Evolutionary conservation across 495 filamentous ascomycete species (phyloP), one percentile per base, ranked within the genome.

Genomic region (Penicillium silybi): DNA sequence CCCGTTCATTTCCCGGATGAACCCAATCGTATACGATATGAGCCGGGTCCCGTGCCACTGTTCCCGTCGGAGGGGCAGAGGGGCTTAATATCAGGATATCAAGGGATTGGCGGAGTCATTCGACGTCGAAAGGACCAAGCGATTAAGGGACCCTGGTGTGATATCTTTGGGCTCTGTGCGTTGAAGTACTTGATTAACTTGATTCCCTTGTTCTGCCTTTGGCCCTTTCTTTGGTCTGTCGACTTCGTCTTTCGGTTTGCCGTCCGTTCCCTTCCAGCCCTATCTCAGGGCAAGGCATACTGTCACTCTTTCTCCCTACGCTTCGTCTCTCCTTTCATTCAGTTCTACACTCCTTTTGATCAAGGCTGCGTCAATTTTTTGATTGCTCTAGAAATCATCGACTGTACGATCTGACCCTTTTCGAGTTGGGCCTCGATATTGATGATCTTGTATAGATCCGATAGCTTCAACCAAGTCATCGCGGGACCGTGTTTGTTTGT

Each of bases 231-330:
- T 38, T 48, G 35, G 10, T 32, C 22, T 48, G 46, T 48, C 37
- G 46, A 32, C 16, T 34, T 38, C n/a, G 9, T n/a, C 44, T n/a
- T 50, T 22, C 29, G 25, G 27, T 43, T 20, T 44, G 37, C 47
- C 27, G 39, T 34, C 23, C 27, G 43, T 44, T 42, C 40, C 32
- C 42, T 39, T 55, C 42, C 52, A 44, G 41, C 51, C 59, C 56
- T 56, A 54, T 61, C 55, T 44, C 39, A 52, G 59, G 59, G 46
- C 37, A 22, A 56, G 59, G 48, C 37, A 22, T 41, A n/a, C 48
- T n/a, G n/a, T n/a, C n/a, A 50, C 44, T 59, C 53, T 18, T 46
- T 56, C 46, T 20, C 46, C 50, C 40, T 20, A 41, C 46, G 38
- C 48, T 46, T 34, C n/a, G 29, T 54, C 50, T 32, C 29, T 50